Percentiles rank a stretch among this genome's conserved stretches.
These are phyloP conservation scores for Suaeda aralocaspica DNA, from an alignment of 148 eudicot species.

Conservation along the genomic window DNA sequence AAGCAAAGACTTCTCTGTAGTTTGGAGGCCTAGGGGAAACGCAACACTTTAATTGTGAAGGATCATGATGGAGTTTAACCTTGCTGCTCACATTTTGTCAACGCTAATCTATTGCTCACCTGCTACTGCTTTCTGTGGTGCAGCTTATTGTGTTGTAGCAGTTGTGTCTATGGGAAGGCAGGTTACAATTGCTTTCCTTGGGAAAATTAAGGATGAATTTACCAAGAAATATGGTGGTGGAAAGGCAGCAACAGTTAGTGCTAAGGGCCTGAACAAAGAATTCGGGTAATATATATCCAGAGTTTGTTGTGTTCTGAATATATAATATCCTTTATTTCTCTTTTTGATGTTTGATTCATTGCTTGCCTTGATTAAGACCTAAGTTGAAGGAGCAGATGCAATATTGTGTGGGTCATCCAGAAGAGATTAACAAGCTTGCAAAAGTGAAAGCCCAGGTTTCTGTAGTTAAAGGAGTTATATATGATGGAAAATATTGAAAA, in stretches of 20 bases:
- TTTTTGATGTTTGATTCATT: neutral
- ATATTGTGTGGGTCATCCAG: constrained; percentile 50
- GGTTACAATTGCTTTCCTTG: constrained; percentile 69
- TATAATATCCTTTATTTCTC: neutral
- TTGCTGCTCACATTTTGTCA: neutral
- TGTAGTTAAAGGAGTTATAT: constrained; percentile 55
- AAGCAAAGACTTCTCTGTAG: no score
- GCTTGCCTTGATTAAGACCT: constrained; percentile 37
- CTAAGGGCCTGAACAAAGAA: constrained; percentile 67
- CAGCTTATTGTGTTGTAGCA: constrained; percentile 89
- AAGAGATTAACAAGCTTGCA: constrained; percentile 43
- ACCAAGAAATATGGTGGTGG: constrained; percentile 72
- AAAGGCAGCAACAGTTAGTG: constrained; percentile 71
- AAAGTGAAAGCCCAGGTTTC: constrained; percentile 54
- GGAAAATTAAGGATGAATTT: constrained; percentile 69
- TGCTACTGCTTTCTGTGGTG: constrained; percentile 15
- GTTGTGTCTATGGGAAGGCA: constrained; percentile 80
- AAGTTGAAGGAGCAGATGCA: constrained; percentile 63
- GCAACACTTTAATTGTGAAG: no score
- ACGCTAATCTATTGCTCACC: neutral
- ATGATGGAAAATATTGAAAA: constrained; percentile 65
- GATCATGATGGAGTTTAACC: no score
- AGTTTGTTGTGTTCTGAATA: neutral
- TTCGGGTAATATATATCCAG: constrained; percentile 59
- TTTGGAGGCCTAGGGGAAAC: no score